Base-by-base conservation (phyloP, 345 rosid species). In the Capsella bursapastoris region DNA sequence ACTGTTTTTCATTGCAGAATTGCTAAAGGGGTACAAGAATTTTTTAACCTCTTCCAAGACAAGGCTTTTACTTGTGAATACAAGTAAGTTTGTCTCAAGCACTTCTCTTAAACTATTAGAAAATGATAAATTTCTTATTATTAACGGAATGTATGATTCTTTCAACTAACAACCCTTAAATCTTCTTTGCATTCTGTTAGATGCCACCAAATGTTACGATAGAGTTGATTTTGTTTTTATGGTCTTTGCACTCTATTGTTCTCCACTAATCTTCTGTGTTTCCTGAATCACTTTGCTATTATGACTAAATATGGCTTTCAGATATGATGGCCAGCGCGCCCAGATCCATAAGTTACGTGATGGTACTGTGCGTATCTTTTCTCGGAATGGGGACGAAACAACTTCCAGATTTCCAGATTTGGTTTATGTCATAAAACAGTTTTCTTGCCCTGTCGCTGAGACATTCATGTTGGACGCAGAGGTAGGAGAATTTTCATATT, bases 321-420 rank as follows among this genome's bases (percentile, higher is more conserved):
- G 98, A 64, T 93, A 89, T 78, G 98, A 90, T 77, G 98, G 97
- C 69, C 96, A 93, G 77, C 96, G 97, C 41, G 93, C 96, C 48
- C 98, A 93, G 82, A 89, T 93, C 74, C 96, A 90, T 83, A 81
- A 77, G 84, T 78, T 86, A 80, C 32, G 37, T 8, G 80, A 89
- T 85, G 92, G 92, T 71, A 75, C 82, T 48, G 68, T 90, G 27
- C 90, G 80, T 45, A 79, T 90, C 35, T 93, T 86, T 81, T 90
- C 98, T 82, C 87, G 93, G 57, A 90, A 90, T 73, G 98, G 98
- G 59, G 97, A 93, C 35, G 96, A 93, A 74, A 86, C 98, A 28
- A 88, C 98, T 3, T 73, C 85, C 47, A 84, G 82, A 75, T 93
- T 88, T 85, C 97, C 96, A 7, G 98, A 93, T 86, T 68, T 90